Base-by-base conservation (phyloP, 176 grass and related monocot species). In the Pontederia paniculata region DNA sequence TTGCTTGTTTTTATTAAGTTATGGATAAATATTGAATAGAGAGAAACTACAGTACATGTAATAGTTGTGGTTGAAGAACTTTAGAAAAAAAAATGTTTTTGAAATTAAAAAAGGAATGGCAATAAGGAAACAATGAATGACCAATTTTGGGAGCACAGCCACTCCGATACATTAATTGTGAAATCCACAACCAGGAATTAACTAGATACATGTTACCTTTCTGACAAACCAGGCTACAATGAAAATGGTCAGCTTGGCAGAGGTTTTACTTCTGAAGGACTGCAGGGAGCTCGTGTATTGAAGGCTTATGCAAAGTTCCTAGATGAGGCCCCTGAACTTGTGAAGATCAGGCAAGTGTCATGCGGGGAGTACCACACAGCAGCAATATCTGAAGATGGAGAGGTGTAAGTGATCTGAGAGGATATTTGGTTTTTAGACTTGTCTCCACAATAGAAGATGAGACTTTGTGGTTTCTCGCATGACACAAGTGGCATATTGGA, bases 311-410 rank as follows among this genome's bases (percentile, higher is more conserved):
- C 86, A 73, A 97, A 68, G 63, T 97, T 86, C 78, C 80, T 90
- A 67, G 91, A 97, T 76, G 91, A 97, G 12, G 64, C 86, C 57
- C 90, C 91, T 12, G 86, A 97, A 63, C 60, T 70, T 83, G 78
- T 97, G 79, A 97, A 86, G 68, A 87, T 90, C 66, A 52, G 66
- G 78, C 73, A 81, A 46, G 82, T 90, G 57, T 76, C 91, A 67
- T 89, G 86, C 62, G 91, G 91, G 74, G 91, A 97, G 82, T 97
- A 89, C 77, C 91, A 97, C 71, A 74, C 86, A 54, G 86, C 86
- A 73, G 86, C 91, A 77, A 79, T 97, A 71, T 97, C 91, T 54
- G 82, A 90, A 70, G 77, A 77, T 56, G 77, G 86, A 60, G 91
- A 89, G 80, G 80, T 90, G 82, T 97, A 97, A 97, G 91, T 97